Conservation (phyloP, 2,329 filamentous ascomycete species). For the Nakataea oryzae region DNA sequence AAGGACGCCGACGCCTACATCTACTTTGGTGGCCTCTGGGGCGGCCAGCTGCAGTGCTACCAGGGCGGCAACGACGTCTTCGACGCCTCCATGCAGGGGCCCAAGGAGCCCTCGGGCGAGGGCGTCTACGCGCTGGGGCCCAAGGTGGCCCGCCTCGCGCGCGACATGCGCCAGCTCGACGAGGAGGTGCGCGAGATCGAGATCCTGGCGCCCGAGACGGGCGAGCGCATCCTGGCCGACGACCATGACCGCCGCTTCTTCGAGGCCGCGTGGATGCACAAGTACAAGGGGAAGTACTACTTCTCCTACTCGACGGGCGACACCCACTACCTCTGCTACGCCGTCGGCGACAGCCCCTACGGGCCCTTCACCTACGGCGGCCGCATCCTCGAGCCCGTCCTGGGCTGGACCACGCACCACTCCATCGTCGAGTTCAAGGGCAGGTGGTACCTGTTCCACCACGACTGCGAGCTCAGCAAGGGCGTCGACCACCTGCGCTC, state of each 20-base stretch:
- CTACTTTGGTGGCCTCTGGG: conserved; percentile 75
- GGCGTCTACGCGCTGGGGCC: conserved; percentile 51
- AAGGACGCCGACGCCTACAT: conserved; percentile 56
- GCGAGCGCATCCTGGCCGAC: conserved; percentile 47
- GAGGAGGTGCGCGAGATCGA: conserved; percentile 45
- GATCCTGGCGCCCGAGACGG: conserved; percentile 53
- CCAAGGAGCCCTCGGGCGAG: conserved; percentile 47
- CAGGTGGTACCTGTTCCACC: conserved; percentile 67
- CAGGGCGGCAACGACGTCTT: conserved; percentile 41
- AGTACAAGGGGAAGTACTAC: conserved; percentile 59
- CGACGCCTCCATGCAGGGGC: conserved; percentile 40
- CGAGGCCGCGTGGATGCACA: conserved; percentile 73
- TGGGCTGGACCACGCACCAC: conserved; percentile 77
- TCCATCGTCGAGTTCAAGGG: conserved; percentile 65
- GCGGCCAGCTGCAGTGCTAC: conserved; percentile 73
- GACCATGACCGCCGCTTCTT: conserved; percentile 71
- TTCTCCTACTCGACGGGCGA: conserved; percentile 73
- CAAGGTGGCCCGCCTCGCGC: conserved; percentile 52
- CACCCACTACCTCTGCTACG: conserved; percentile 65
- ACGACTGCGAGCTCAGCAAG: conserved; percentile 58
- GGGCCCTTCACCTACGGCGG: conserved; percentile 67
- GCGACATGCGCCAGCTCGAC: conserved; percentile 56
- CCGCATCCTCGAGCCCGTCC: conserved; percentile 61
- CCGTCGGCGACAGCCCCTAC: conserved; percentile 49
- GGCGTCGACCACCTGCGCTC: conserved; percentile 62